A percentile compares a stretch with the other conserved stretches of the same genome.
These are phyloP conservation scores for Solanum bulbocastanum DNA, from an alignment of 257 asterid genomes.

Conservation along the genomic window DNA sequence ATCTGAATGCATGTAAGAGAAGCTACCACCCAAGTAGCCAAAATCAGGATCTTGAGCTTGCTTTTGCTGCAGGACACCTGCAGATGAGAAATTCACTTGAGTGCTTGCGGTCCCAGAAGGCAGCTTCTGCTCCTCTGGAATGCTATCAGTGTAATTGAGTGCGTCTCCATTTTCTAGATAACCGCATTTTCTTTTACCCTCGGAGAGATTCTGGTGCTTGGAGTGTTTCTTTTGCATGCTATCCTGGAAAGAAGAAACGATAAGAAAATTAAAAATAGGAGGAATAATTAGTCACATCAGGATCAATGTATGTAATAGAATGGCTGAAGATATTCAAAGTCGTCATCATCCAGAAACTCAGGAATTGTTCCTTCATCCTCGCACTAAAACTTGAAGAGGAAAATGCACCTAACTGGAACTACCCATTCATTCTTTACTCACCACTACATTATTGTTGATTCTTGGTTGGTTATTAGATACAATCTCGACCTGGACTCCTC, in stretches of 20 bases:
- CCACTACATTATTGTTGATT: conserved; percentile 24
- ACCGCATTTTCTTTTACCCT: conserved; percentile 27
- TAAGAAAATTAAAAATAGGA: neutral
- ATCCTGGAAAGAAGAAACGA: conserved; percentile 28
- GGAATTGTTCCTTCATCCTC: neutral
- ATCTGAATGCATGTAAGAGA: conserved; percentile 31
- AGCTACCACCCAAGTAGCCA: conserved; percentile 28
- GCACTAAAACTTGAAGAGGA: neutral
- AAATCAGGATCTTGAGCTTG: conserved; percentile 21
- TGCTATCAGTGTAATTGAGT: conserved; percentile 17
- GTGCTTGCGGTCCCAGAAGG: conserved; percentile 24
- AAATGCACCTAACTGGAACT: neutral
- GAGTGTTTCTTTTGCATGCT: conserved; percentile 32
- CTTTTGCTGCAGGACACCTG: conserved; percentile 23
- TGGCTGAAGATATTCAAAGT: neutral
- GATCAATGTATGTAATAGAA: neutral
- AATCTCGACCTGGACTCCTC: conserved; percentile 11
- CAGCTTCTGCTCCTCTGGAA: conserved; percentile 20
- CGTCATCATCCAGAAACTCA: neutral
- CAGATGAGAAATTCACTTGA: conserved; percentile 21
- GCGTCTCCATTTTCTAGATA: conserved; percentile 22
- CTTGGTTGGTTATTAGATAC: conserved; percentile 9
- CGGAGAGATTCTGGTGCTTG: conserved; percentile 29
- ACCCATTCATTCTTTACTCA: conserved; percentile 3
- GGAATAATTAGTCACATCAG: neutral